Base-by-base conservation (phyloP, 805 yeast genomes). In the Metschnikowia bowlesiae region DNA sequence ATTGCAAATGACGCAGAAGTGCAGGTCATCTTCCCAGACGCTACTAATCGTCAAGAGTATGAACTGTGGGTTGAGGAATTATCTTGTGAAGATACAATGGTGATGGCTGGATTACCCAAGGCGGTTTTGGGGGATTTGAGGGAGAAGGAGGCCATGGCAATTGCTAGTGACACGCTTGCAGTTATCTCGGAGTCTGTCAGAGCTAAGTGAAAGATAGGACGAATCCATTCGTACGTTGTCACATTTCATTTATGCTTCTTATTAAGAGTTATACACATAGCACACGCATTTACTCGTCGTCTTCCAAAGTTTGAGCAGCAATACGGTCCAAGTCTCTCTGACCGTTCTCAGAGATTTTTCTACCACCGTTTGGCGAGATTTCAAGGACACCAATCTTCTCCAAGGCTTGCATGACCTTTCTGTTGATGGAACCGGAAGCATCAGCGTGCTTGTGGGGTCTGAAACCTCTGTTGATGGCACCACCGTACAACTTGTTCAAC, bases 291-390 rank as follows among this genome's bases (percentile, higher is more conserved):
- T 56, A 54, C 57, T 73, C 71, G 59, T 87, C 95, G 71, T 87
- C 94, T 81, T 90, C 96, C 77, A 88, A 84, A 75, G 96, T 89
- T 82, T 90, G 96, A 76, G 96, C 96, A 74, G 98, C 98, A 78
- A 92, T 92, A 86, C 99, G 97, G 83, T 94, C 99, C 82, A 94
- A 87, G 83, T 94, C 99, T 89, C 99, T 91, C 83, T 92, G 98
- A 76, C 99, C 99, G 81, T 90, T 88, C 76, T 89, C 97, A 61
- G 97, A 87, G 85, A 94, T 89, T 80, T 91, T 89, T 86, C 99
- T 94, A 79, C 99, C 99, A 76, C 97, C 97, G 81, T 89, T 89
- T 79, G 90, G 88, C 74, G 96, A 84, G 75, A 87, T 82, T 82
- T 92, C 99, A 67, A 94, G 81, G 66, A 94, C 89, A 77, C 98